These are phyloP conservation scores for Polygonum maritimum DNA, from an alignment of 148 eudicot species.

Conservation along the genomic window DNA sequence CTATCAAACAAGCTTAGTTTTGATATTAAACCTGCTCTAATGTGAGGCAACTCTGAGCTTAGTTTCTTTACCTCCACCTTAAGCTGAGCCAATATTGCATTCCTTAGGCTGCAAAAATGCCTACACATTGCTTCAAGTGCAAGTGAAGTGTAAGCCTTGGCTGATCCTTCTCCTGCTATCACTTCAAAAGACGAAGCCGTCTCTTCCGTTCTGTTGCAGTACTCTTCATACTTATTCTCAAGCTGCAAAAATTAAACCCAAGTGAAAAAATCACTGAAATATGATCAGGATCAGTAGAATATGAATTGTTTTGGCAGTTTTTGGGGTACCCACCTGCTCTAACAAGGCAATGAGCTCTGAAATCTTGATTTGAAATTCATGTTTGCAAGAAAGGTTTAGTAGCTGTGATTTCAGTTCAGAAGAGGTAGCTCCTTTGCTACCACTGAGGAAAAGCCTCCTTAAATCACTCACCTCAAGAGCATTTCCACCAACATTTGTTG, in stretches of 20 bases:
- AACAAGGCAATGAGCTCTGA: slow-evolving; percentile 67
- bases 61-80: slow-evolving; percentile 18
- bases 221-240: slow-evolving; percentile 70
- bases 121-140: slow-evolving; percentile 91
- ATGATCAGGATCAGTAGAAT: not conserved
- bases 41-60: slow-evolving; percentile 36
- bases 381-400: slow-evolving; percentile 14
- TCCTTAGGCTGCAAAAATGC: slow-evolving; percentile 73
- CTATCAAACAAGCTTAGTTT: slow-evolving; percentile 48
- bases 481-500: slow-evolving; percentile 39
- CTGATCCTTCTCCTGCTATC: slow-evolving; percentile 68
- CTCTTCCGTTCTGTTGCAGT: slow-evolving; percentile 57
- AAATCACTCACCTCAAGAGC: slow-evolving; percentile 35
- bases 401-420: slow-evolving; percentile 47
- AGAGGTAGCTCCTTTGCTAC: slow-evolving; percentile 33
- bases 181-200: slow-evolving; percentile 62
- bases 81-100: slow-evolving; percentile 66
- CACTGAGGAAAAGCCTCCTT: slow-evolving; percentile 37
- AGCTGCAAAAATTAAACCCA: slow-evolving; percentile 33
- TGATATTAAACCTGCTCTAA: slow-evolving; percentile 44
- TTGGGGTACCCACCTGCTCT: slow-evolving; percentile 50
- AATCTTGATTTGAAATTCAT: slow-evolving; percentile 43
- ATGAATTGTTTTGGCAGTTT: not conserved
- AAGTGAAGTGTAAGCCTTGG: slow-evolving; percentile 80
- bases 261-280: not conserved